Conservation (phyloP, 2,329 filamentous ascomycete genomes). For the Zarea fungicola region DNA sequence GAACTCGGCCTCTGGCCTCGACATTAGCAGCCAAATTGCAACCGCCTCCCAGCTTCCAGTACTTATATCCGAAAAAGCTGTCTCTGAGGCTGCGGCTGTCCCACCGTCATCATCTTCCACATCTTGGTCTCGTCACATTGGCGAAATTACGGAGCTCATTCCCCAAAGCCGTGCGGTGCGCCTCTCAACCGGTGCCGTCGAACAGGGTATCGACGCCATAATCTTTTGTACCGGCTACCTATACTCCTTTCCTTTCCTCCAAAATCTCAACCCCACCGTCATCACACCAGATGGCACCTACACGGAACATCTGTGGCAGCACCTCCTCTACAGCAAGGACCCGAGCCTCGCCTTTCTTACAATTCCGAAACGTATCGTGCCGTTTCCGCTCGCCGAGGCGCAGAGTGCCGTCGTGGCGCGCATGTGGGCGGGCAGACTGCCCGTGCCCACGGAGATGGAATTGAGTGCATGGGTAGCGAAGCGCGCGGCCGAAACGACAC, state of each 20-base stretch:
- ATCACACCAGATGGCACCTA: conserved; percentile 56
- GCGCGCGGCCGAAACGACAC: conserved; percentile 39
- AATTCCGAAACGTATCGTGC: conserved; percentile 63
- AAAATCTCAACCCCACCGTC: conserved; percentile 38
- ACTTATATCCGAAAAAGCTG: conserved; percentile 46
- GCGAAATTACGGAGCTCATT: conserved; percentile 43
- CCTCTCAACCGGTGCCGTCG: conserved; percentile 58
- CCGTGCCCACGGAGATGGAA: conserved; percentile 44
- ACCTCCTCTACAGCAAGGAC: conserved; percentile 60
- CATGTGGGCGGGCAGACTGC: conserved; percentile 58
- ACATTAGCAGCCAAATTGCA: conserved; percentile 62
- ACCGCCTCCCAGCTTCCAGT: conserved; percentile 48
- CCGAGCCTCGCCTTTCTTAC: conserved; percentile 63
- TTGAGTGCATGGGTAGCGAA: conserved; percentile 59
- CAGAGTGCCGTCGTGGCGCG: conserved; percentile 63
- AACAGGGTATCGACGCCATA: conserved; percentile 63
- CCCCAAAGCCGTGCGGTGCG: conserved; percentile 45
- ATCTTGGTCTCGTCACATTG: conserved; percentile 29
- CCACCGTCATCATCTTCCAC: conserved; percentile 23
- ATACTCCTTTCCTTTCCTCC: conserved; percentile 70
- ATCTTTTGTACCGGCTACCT: conserved; percentile 86
- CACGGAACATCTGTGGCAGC: conserved; percentile 65
- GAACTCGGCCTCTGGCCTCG: conserved; percentile 65
- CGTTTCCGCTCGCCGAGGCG: conserved; percentile 65
- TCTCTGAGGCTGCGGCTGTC: conserved; percentile 19